Conservation (phyloP, 2,329 filamentous ascomycete species). For the Cladosporium halotolerans region DNA sequence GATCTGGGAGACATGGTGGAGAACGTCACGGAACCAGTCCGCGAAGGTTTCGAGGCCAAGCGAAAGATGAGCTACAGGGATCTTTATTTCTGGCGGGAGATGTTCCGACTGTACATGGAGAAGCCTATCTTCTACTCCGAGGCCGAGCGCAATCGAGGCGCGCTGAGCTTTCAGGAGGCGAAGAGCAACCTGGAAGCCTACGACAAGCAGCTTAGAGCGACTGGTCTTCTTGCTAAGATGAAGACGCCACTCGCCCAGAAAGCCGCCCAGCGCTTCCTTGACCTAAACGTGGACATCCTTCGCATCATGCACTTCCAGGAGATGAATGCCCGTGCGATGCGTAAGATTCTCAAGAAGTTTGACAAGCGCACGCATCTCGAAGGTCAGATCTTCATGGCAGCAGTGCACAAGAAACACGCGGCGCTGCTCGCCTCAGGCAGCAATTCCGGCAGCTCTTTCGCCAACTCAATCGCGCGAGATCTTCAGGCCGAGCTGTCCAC, state of each 20-base stretch:
- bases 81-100: conserved; percentile 68
- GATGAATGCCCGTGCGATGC: conserved; percentile 69
- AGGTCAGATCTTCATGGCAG: conserved; percentile 29
- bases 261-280: conserved; percentile 63
- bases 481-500: conserved; percentile 69
- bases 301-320: conserved; percentile 77
- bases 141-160: conserved; percentile 63
- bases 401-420: conserved; percentile 23
- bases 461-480: conserved; percentile 64
- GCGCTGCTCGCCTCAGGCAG: conserved; percentile 17
- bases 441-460: conserved; percentile 57
- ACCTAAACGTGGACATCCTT: conserved; percentile 69
- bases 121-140: conserved; percentile 77
- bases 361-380: conserved; percentile 76
- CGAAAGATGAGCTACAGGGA: conserved; percentile 42
- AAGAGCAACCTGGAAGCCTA: conserved; percentile 65
- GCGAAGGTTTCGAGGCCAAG: conserved; percentile 38
- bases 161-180: conserved; percentile 59
- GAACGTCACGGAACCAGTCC: conserved; percentile 58
- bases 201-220: conserved; percentile 57
- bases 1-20: conserved; percentile 60
- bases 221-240: conserved; percentile 55
- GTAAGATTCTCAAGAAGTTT: conserved; percentile 88
- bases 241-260: conserved; percentile 59
- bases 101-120: conserved; percentile 77